A percentile compares a stretch with the other conserved stretches of the same genome.
phyloP scores from a whole-genome alignment of 257 asterid genomes.

The Penstemon eatonii region DNA sequence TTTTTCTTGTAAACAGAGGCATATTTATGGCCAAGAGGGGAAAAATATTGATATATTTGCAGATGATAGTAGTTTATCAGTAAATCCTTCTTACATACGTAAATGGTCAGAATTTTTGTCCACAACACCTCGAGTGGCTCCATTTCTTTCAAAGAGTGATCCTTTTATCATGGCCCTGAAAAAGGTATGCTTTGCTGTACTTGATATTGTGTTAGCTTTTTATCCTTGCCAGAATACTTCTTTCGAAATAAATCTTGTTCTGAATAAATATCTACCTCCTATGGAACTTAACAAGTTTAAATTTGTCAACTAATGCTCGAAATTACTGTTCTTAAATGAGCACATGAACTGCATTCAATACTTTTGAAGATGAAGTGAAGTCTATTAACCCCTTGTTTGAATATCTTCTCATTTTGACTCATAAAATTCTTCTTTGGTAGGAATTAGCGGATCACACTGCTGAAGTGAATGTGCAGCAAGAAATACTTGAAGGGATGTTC shows the following conservation, averaged over 20 bases:
- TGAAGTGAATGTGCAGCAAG: constrained; percentile 75
- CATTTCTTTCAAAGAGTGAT: constrained; percentile 42
- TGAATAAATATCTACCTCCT: neutral
- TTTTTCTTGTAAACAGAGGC: constrained; percentile 57
- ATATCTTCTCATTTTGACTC: constrained; percentile 1
- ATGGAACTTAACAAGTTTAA: neutral
- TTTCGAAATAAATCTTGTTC: neutral
- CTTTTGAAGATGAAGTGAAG: neutral
- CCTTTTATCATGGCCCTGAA: constrained; percentile 72
- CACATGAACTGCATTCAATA: neutral
- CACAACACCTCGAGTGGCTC: constrained; percentile 75
- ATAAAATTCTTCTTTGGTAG: constrained; percentile 37
- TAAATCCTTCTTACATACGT: constrained; percentile 74
- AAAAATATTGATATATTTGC: constrained; percentile 68
- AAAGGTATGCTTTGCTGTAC: constrained; percentile 49
- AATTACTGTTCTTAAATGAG: neutral
- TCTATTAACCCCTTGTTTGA: constrained; percentile 1
- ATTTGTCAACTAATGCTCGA: no score
- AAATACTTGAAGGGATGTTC: constrained; percentile 73
- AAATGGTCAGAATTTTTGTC: constrained; percentile 87
- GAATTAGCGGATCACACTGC: constrained; percentile 71
- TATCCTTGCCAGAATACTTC: constrained; percentile 6
- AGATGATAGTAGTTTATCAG: constrained; percentile 75
- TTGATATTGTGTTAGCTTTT: constrained; percentile 8
- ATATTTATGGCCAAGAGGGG: constrained; percentile 61